Conservation (phyloP, 1,139 yeast genomes). For the Diutina sp. region DNA sequence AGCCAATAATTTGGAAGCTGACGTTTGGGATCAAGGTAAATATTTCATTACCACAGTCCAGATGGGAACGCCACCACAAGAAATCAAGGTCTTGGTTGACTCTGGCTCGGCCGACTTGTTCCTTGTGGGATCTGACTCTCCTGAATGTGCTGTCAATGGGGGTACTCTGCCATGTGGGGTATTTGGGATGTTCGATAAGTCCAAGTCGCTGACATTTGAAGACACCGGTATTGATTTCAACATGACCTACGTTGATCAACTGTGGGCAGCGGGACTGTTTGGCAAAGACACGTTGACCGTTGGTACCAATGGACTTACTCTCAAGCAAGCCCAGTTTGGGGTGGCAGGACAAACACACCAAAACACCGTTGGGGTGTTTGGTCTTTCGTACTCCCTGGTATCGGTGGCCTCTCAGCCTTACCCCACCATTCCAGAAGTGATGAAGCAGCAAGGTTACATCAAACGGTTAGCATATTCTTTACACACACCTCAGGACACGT, state of each 20-base stretch:
- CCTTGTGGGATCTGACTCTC: neutral
- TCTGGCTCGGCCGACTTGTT: neutral
- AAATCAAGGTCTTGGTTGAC: neutral
- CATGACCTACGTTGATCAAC: neutral
- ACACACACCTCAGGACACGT: slow-evolving; percentile 24
- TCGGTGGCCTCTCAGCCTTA: slow-evolving; percentile 8
- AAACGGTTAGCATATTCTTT: slow-evolving; percentile 38
- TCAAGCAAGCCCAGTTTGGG: slow-evolving; percentile 21
- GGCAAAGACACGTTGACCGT: slow-evolving; percentile 3
- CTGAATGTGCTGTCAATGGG: slow-evolving; percentile 7
- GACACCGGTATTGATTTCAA: slow-evolving; percentile 5
- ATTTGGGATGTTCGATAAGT: slow-evolving; percentile 31
- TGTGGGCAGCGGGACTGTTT: neutral
- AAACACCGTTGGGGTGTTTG: slow-evolving; percentile 40
- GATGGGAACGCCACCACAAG: neutral
- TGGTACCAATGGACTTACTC: neutral
- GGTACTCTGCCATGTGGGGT: slow-evolving; percentile 17
- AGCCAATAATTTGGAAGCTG: neutral
- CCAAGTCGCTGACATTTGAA: neutral
- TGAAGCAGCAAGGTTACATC: slow-evolving; percentile 38
- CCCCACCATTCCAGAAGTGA: slow-evolving; percentile 18
- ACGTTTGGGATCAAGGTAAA: neutral
- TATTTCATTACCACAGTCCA: neutral
- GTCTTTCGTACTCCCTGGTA: slow-evolving; percentile 10
- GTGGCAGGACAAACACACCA: slow-evolving; percentile 42